Base-by-base conservation (phyloP, 225 moss, liverwort and hornwort genomes). In the Physcomitrellopsis africana region DNA sequence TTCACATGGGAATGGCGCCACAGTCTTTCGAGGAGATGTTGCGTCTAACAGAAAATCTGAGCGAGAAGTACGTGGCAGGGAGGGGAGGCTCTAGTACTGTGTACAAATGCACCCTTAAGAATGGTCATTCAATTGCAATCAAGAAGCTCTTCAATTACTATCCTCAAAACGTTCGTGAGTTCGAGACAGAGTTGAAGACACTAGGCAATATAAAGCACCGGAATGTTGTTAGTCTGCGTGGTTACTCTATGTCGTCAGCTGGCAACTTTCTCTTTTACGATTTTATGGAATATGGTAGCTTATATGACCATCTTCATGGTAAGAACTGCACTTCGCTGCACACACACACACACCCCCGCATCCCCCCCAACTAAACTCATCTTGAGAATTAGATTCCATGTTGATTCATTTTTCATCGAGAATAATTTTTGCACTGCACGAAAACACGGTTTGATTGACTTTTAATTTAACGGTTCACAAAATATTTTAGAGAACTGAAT, bases 91-190 rank as follows among this genome's bases (percentile, higher is more conserved):
- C 87, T 3, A 92, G 89, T 63, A 89, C 89, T 56, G 89, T 87
- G 2, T 89, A 84, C 77, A 89, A 84, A 44, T 89, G 85, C 54
- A 84, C 77, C 13, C 69, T 92, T 16, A 86, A 85, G 60, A 89
- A 81, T 22, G 92, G 89, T 16, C 92, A 92, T 65, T 80, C 85
- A 15, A 80, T 92, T 18, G 92, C 92, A 11, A 81, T 89, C 61
- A 89, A 92, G 87, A 92, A 89, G 73, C 82, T 92, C 24, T 86
- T 82, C 83, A 81, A 82, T 59, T 86, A 82, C 67, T 82, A 86
- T 54, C 87, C 89, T 0, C 86, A 89, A 81, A 89, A 87, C 63
- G 63, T 87, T 10, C 83, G 69, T 42, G 87, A 86, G 74, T 92
- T 89, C 62, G 89, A 92, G 74, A 85, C 85, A 3, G 91, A 92